These are phyloP conservation scores for Calonectria pseudoturangicola DNA, from an alignment of 2,329 filamentous ascomycete genomes.

Conservation along the genomic window DNA sequence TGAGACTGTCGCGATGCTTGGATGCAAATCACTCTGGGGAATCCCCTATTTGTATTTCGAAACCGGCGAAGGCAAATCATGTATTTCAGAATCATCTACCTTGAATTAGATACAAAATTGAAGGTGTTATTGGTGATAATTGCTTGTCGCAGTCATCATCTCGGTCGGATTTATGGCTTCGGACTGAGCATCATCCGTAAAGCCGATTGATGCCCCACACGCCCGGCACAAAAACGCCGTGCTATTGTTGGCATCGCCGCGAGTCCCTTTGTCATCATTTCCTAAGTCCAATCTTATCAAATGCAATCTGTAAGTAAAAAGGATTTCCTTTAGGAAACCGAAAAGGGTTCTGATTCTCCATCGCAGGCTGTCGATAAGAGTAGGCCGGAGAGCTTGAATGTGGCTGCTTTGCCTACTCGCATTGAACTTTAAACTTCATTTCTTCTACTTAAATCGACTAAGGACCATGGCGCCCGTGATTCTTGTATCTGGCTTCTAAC, in stretches of 20 bases:
- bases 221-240: too few relatives aligned
- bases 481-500: neutral
- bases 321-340: too few relatives aligned
- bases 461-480: neutral
- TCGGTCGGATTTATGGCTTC: slow-evolving; percentile 15
- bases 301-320: too few relatives aligned
- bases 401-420: too few relatives aligned
- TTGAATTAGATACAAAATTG: neutral
- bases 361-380: too few relatives aligned
- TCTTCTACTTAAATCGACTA: neutral
- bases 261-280: too few relatives aligned
- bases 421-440: too few relatives aligned
- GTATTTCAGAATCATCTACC: neutral
- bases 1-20: neutral
- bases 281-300: too few relatives aligned
- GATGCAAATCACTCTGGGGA: neutral
- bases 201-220: slow-evolving; percentile 8
- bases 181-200: slow-evolving; percentile 10
- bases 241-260: too few relatives aligned
- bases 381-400: too few relatives aligned
- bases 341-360: too few relatives aligned
- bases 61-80: too few relatives aligned
- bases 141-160: neutral
- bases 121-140: neutral
- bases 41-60: neutral